Evolutionary conservation across 805 yeast species (phyloP), one percentile per base, ranked within the genome.

Genomic region (Jamesozyma spencerorum): DNA sequence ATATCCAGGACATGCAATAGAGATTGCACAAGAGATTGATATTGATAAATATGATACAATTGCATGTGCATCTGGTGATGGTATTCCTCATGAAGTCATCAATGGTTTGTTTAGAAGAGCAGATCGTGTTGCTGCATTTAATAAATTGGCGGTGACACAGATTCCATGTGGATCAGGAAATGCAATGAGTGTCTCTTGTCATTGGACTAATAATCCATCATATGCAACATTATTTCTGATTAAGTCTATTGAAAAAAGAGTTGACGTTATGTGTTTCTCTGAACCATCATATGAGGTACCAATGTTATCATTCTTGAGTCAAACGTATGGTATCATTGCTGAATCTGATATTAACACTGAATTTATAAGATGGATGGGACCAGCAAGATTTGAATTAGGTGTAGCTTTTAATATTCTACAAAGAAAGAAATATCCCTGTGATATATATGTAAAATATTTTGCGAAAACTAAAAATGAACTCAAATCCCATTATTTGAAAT

Each of bases 141-240:
- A 70, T 38, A 75, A 75, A 42, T 46, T 85, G 10, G 78, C 83
- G 0, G 65, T 92, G 2, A 78, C 92, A 8, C 96, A 90, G 61
- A 65, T 88, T 6, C 97, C 98, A 1, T 85, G 97, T 52, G 98
- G 98, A 0, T 84, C 96, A 0, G 98, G 98, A 3, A 92, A 92
- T 62, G 97, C 96, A 2, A 72, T 92, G 73, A 69, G 94, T 12
- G 68, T 81, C 44, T 82, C 95, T 18, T 77, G 95, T 41, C 81
- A 80, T 50, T 88, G 90, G 22, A 77, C 85, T 1, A 67, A 68
- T 36, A 77, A 77, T 44, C 79, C 95, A 4, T 70, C 78, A 0
- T 53, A 65, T 37, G 92, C 95, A 0, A 75, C 95, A 0, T 62
- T 87, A 39, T 70, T 74, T 38, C 68, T 86, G 54, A 66, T 90